Conservation (phyloP, 1,139 yeast species). For the Taphrina flavorubra region DNA sequence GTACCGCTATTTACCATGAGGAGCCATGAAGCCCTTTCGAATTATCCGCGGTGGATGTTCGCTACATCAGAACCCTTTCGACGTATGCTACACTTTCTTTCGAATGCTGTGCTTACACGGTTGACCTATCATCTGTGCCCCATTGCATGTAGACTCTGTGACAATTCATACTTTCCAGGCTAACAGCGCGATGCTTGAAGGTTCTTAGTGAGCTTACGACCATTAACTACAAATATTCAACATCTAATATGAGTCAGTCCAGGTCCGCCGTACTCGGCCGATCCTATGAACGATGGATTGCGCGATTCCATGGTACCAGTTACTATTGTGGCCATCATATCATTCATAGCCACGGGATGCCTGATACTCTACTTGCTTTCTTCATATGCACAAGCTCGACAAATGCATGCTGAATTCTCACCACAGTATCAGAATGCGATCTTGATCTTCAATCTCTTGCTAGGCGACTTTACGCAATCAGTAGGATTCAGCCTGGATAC, state of each 20-base stretch:
- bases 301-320: conserved; percentile 22
- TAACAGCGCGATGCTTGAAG: background rate
- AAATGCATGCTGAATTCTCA: background rate
- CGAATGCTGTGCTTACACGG: background rate
- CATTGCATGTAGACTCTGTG: no score
- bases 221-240: background rate
- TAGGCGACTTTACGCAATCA: conserved; percentile 21
- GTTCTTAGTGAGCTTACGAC: background rate
- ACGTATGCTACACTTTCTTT: background rate
- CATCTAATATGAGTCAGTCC: conserved; percentile 6
- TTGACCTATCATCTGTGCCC: background rate
- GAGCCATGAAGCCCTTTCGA: background rate
- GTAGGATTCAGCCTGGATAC: conserved; percentile 11
- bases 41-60: no score
- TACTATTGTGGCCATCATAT: conserved; percentile 4
- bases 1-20: background rate
- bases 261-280: conserved; percentile 11
- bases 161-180: no score
- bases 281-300: conserved; percentile 15
- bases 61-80: no score
- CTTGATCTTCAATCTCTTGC: conserved; percentile 21
- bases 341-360: conserved; percentile 15
- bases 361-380: conserved; percentile 8
- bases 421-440: conserved; percentile 24
- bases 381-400: conserved; percentile 7